Evolutionary conservation across 345 rosid genomes (phyloP), one percentile per base, ranked within the genome.

Genomic region (Acer negundo): DNA sequence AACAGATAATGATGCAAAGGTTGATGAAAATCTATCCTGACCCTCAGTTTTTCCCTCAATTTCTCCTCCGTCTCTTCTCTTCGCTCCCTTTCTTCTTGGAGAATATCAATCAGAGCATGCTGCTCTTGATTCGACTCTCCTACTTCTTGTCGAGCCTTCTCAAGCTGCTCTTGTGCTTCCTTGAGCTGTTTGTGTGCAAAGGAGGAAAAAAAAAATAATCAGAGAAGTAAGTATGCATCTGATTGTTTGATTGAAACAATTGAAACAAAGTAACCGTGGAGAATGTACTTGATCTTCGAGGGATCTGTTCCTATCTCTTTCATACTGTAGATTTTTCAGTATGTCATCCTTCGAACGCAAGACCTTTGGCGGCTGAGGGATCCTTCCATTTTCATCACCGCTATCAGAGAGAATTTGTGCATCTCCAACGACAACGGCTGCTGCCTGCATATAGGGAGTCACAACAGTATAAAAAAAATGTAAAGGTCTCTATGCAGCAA

Each of bases 211-310:
- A 59, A 11, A 47, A 35, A 51, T n/a, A n/a, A n/a, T 4, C 1
- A n/a, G 24, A 38, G 24, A 31, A 66, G 15, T 8, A 17, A 56
- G 62, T 35, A 35, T 35, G 4, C 4, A 35, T 35, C n/a, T 3
- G 23, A 9, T 59, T 16, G 19, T 53, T 53, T 53, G n/a, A 53
- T 16, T 53, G 11, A 53, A 53, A 53, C 16, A 53, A 53, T 53
- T 53, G n/a, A 16, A 53, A 53, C 1, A 53, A 53, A 53, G 59
- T 12, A 58, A 12, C 40, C 62, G 58, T 46, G 62, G 74, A 22
- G 69, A 69, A 76, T 77, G 0, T 85, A 84, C 86, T 74, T 83
- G 82, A 53, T 24, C 67, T 79, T 86, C 87, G 26, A 89, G 83
- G 17, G 75, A 47, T 63, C 20, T 62, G 64, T 67, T 17, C 73